These are phyloP conservation scores for Umbelopsis ramanniana DNA, from an alignment of 192 early-diverging fungal species.

Conservation along the genomic window DNA sequence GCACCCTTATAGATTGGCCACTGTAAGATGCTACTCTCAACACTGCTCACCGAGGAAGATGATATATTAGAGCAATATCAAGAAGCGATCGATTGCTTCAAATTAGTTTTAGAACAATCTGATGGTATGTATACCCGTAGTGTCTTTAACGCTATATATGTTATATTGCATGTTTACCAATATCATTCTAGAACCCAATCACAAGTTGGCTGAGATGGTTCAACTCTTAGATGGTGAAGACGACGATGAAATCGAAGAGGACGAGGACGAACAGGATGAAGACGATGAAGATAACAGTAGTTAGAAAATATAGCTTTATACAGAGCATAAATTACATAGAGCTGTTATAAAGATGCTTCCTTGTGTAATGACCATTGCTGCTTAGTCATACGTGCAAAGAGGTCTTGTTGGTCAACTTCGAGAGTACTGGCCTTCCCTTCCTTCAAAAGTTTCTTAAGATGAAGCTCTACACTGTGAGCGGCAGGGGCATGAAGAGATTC, in stretches of 20 bases:
- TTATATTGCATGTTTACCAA: background rate
- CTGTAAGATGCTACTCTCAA: slow-evolving; percentile 34
- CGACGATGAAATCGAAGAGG: slow-evolving; percentile 1
- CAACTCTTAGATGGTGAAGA: slow-evolving; percentile 16
- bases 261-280: slow-evolving; percentile 9
- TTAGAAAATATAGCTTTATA: background rate
- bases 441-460: slow-evolving; percentile 57
- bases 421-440: slow-evolving; percentile 42
- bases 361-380: slow-evolving; percentile 12
- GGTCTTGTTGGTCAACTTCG: background rate
- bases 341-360: slow-evolving; percentile 6
- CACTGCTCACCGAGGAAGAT: slow-evolving; percentile 36
- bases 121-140: background rate
- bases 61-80: slow-evolving; percentile 32
- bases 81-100: slow-evolving; percentile 34
- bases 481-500: slow-evolving; percentile 53
- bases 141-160: background rate
- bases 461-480: slow-evolving; percentile 52
- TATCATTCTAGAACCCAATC: background rate
- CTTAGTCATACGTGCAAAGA: slow-evolving; percentile 10
- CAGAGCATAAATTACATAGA: slow-evolving; percentile 4
- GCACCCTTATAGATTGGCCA: background rate
- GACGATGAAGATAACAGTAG: background rate
- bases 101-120: slow-evolving; percentile 27
- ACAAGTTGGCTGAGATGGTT: slow-evolving; percentile 12